phyloP scores from a whole-genome alignment of 495 filamentous ascomycete species.

The Tuber umbilicatum region DNA sequence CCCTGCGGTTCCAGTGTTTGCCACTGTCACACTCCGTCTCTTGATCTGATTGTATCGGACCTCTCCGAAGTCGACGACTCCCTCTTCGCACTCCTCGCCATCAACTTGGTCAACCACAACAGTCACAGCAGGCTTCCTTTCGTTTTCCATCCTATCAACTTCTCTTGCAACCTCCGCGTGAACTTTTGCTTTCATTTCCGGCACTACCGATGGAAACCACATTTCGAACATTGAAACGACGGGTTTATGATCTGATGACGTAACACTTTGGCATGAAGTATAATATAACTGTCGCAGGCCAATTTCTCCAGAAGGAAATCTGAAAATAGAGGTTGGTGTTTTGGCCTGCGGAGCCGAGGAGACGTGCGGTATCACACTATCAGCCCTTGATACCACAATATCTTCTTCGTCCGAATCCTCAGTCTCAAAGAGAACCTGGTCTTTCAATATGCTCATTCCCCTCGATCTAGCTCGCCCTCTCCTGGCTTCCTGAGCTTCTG shows the following conservation, averaged over 20 bases:
- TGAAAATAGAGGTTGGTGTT: conserved; percentile 28
- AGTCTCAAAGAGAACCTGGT: conserved; percentile 74
- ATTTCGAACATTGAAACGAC: conserved; percentile 71
- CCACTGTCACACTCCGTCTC: conserved; percentile 65
- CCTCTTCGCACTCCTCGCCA: conserved; percentile 44
- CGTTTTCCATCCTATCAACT: conserved; percentile 87
- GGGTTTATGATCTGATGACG: conserved; percentile 95
- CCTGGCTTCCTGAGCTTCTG: conserved; percentile 58
- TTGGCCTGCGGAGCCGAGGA: conserved; percentile 16
- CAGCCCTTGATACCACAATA: conserved; percentile 37
- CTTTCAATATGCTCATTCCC: conserved; percentile 76
- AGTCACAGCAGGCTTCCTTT: conserved; percentile 75
- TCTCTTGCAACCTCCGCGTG: conserved; percentile 82
- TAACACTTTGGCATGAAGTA: conserved; percentile 75
- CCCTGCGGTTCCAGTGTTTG: conserved; percentile 76
- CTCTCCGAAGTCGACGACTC: conserved; percentile 69
- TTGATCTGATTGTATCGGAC: conserved; percentile 61
- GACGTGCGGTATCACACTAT: conserved; percentile 22
- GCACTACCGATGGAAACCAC: conserved; percentile 74
- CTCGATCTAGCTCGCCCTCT: conserved; percentile 64
- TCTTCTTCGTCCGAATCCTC: conserved; percentile 40
- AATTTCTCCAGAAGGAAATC: conserved; percentile 33
- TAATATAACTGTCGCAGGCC: conserved; percentile 50
- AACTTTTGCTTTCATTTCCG: conserved; percentile 71
- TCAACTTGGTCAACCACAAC: conserved; percentile 63